Percentiles rank a stretch among this genome's conserved stretches.
These are phyloP conservation scores for Penicillium glabrum DNA, from an alignment of 2,329 filamentous ascomycete genomes.

Conservation along the genomic window DNA sequence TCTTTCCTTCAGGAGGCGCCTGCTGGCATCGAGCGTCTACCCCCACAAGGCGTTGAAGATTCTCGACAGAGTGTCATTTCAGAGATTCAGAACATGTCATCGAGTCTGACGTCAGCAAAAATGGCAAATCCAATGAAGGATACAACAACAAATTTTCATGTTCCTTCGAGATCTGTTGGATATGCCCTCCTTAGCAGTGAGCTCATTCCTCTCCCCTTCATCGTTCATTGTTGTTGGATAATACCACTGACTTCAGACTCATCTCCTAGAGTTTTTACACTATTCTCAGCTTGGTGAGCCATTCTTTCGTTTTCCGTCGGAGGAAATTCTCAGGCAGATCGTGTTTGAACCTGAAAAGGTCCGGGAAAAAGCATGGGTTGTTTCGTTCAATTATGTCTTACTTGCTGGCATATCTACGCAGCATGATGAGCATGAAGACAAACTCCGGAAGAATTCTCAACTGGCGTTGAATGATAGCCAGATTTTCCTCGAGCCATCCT, in stretches of 20 bases:
- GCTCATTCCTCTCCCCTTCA: neutral
- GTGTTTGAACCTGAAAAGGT: conserved; percentile 15
- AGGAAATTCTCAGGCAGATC: conserved; percentile 2
- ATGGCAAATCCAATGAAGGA: neutral
- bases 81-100: neutral
- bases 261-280: neutral
- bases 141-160: neutral
- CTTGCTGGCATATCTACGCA: conserved; percentile 1
- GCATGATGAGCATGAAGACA: neutral
- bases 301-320: neutral
- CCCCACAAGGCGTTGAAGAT: neutral
- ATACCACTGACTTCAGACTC: neutral
- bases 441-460: conserved; percentile 5
- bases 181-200: neutral
- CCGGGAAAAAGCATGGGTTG: conserved; percentile 12
- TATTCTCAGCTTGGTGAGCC: neutral
- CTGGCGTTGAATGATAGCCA: conserved; percentile 12
- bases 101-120: neutral
- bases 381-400: conserved; percentile 15
- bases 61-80: neutral
- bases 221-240: neutral
- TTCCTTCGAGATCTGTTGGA: neutral
- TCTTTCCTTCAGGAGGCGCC: neutral
- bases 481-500: conserved; percentile 14
- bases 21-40: neutral